Evolutionary conservation across 2,329 filamentous ascomycete genomes (phyloP).

Genomic region (Aspergillus fumigatus): DNA sequence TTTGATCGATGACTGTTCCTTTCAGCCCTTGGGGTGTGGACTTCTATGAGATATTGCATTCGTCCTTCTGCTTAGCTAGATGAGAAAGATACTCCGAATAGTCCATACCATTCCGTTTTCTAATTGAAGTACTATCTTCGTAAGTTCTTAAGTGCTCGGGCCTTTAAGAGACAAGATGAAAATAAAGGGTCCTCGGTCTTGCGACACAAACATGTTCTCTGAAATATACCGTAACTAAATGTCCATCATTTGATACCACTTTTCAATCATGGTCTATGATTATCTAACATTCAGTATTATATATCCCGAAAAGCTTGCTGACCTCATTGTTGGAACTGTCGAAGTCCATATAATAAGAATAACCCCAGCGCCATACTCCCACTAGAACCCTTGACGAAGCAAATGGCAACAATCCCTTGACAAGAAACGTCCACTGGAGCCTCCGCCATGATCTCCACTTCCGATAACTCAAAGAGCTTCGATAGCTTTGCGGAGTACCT

Average conservation of each 20-base stretch:
- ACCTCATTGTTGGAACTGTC: not conserved
- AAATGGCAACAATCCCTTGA: not conserved
- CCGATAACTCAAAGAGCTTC: constrained; percentile 43
- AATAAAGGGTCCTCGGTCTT: not conserved
- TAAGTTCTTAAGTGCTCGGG: not conserved
- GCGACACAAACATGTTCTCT: not conserved
- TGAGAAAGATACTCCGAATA: not conserved
- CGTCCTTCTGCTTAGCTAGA: not conserved
- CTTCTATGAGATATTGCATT: not conserved
- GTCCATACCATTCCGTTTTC: not conserved
- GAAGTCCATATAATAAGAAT: not conserved
- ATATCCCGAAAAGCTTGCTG: not conserved
- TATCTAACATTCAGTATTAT: not conserved
- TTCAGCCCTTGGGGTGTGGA: not conserved
- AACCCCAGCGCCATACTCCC: not conserved
- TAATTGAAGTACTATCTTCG: not conserved
- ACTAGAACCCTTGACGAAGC: not conserved
- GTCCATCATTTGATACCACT: not conserved
- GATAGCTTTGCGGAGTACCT: constrained; percentile 55
- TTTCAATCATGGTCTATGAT: not conserved
- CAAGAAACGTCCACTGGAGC: not conserved
- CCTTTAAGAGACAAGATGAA: not conserved
- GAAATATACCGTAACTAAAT: not conserved
- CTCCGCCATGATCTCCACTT: not conserved
- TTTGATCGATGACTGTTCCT: not conserved